Evolutionary conservation across 306 rosid genomes (phyloP), one percentile per base, ranked within the genome.

Genomic region (Citrullus amarus): DNA sequence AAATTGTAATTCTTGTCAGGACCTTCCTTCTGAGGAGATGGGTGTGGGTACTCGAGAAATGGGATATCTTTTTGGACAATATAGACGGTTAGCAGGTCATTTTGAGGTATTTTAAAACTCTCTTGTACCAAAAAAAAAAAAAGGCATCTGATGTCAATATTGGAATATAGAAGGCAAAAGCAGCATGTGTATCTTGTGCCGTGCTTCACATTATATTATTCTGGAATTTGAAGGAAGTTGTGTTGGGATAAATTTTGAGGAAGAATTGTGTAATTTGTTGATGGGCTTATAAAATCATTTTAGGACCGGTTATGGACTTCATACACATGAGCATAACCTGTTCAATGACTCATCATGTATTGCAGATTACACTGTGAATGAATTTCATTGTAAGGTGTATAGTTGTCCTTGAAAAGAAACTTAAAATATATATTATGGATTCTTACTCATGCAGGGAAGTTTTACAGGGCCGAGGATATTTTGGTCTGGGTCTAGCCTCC

Each of bases 41-140:
- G 98, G 98, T 65, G 97, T 92, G 81, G 98, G 98, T 80, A 90
- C 98, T 81, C 95, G 98, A 67, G 98, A 95, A 87, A 95, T 95
- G 98, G 98, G 98, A 69, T 95, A 90, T 84, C 97, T 95, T 58
- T 95, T 95, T 72, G 98, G 98, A 86, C 98, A 95, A 83, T 95
- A 95, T 84, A 88, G 97, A 84, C 98, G 96, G 54, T 87, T 95
- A 71, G 96, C 91, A 73, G 97, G 98, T 81, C 95, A 89, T 83
- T 91, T 89, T 89, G 97, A 95, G 98, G 98, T 95, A 81, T 65
- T 74, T 82, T 10, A 74, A 32, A 41, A 58, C 44, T 74, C 63
- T 62, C 17, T 5, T 8, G 17, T 2, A 6, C 2, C 18, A 11
- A 38, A 55, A 51, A 50, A 18, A 53, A 51, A 13, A 54, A n/a